Percentiles rank a stretch among this genome's conserved stretches.
Evolutionary conservation across 305 asterid species (phyloP).

Genomic region (Fraxinus paxiana): DNA sequence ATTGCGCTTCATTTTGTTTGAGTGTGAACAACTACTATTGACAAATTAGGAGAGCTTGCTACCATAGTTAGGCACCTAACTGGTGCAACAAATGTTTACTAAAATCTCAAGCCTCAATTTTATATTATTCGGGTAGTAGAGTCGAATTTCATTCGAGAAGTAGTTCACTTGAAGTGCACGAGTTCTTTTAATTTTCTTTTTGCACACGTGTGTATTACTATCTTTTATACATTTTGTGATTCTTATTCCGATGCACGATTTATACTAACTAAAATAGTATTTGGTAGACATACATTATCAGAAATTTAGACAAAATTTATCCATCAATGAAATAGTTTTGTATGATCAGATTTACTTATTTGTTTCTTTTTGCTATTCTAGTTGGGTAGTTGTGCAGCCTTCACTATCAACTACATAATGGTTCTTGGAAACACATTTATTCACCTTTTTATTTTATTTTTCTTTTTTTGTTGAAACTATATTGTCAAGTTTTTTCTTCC

Average conservation of each 20-base stretch:
- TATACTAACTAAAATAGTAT: neutral
- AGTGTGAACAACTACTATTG: neutral
- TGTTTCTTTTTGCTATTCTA: neutral
- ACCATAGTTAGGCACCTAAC: neutral
- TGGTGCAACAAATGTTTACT: neutral
- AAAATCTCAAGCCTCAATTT: neutral
- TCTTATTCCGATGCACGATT: neutral
- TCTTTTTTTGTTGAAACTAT: slow-evolving; percentile 15
- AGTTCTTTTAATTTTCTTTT: neutral
- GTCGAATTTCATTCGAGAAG: neutral
- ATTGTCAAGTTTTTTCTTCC: slow-evolving; percentile 32
- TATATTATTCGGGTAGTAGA: neutral
- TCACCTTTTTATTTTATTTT: neutral
- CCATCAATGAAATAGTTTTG: neutral
- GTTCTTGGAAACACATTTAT: slow-evolving; percentile 7
- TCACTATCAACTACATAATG: slow-evolving; percentile 20
- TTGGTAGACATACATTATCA: neutral
- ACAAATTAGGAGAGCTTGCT: neutral
- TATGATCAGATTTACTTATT: neutral
- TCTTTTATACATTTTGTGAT: neutral
- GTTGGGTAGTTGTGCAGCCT: slow-evolving; percentile 4
- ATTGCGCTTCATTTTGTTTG: neutral
- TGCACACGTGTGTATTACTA: neutral
- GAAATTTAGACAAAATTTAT: neutral
- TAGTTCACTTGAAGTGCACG: neutral